phyloP scores from a whole-genome alignment of 1,139 yeast species.

The Yamadazyma triangularis region DNA sequence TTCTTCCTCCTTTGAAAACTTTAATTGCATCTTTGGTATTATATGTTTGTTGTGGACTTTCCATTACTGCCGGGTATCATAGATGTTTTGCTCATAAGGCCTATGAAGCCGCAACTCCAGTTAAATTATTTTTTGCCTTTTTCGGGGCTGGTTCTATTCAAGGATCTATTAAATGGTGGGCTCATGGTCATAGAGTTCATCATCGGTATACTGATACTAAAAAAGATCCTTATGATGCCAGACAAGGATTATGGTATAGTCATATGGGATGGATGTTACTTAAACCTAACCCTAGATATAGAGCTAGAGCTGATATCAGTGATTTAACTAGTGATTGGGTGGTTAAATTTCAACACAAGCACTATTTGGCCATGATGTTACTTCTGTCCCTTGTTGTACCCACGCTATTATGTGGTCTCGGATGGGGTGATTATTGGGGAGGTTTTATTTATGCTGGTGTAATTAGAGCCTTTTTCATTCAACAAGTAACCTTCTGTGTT shows the following conservation, averaged over 20 bases:
- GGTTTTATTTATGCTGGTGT: constrained; percentile 92
- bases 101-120: constrained; percentile 69
- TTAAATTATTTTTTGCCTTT: constrained; percentile 68
- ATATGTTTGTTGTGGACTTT: constrained; percentile 73
- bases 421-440: constrained; percentile 90
- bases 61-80: constrained; percentile 87
- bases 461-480: constrained; percentile 76
- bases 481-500: constrained; percentile 98
- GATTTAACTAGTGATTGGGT: constrained; percentile 89
- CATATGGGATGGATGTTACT: constrained; percentile 98
- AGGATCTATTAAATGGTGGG: constrained; percentile 99
- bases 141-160: constrained; percentile 95
- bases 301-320: constrained; percentile 94
- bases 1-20: constrained; percentile 60
- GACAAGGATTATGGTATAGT: constrained; percentile 91
- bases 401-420: constrained; percentile 65
- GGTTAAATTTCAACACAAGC: constrained; percentile 90
- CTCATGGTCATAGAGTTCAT: constrained; percentile 94
- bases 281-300: constrained; percentile 88
- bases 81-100: constrained; percentile 80
- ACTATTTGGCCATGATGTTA: constrained; percentile 68
- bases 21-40: constrained; percentile 54
- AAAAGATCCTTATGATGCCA: constrained; percentile 97
- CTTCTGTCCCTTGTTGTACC: constrained; percentile 72
- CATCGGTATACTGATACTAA: constrained; percentile 96